Percentiles rank a stretch among this genome's conserved stretches.
Evolutionary conservation across 768 basidiomycete species (phyloP).

Genomic region (Lactarius vividus): DNA sequence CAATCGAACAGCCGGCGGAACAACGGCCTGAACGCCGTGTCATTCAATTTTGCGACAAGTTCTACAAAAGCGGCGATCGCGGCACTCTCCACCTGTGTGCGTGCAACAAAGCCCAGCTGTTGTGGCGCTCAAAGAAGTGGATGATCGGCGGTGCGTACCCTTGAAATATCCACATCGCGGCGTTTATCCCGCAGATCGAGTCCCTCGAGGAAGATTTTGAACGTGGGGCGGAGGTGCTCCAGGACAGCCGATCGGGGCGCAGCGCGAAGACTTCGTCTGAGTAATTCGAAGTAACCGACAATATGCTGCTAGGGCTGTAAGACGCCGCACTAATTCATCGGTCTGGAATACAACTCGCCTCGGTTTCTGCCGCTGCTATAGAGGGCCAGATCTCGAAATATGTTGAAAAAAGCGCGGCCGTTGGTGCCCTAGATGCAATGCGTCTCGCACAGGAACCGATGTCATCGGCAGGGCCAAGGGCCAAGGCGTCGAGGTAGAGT

Average conservation of each 20-base stretch:
- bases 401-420: conserved; percentile 64
- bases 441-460: conserved; percentile 55
- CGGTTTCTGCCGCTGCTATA: conserved; percentile 35
- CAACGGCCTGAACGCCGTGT: conserved; percentile 84
- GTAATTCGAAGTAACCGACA: conserved; percentile 23
- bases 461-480: conserved; percentile 32
- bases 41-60: conserved; percentile 89
- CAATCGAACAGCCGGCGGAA: conserved; percentile 94
- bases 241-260: conserved; percentile 19
- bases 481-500: conserved; percentile 50
- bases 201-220: conserved; percentile 27
- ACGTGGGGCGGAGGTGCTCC: conserved; percentile 23
- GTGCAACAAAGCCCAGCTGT: background rate
- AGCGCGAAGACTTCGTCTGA: conserved; percentile 23
- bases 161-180: conserved; percentile 6
- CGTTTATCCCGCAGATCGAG: conserved; percentile 23
- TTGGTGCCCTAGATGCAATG: conserved; percentile 66
- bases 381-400: conserved; percentile 58
- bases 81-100: conserved; percentile 47
- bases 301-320: conserved; percentile 12
- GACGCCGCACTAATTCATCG: background rate
- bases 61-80: conserved; percentile 79
- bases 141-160: conserved; percentile 31
- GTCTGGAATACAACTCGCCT: background rate
- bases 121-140: background rate